Percentiles rank a stretch among this genome's conserved stretches.
phyloP scores from a whole-genome alignment of 495 filamentous ascomycete species.

The Hypoxylon lienhwacheense region DNA sequence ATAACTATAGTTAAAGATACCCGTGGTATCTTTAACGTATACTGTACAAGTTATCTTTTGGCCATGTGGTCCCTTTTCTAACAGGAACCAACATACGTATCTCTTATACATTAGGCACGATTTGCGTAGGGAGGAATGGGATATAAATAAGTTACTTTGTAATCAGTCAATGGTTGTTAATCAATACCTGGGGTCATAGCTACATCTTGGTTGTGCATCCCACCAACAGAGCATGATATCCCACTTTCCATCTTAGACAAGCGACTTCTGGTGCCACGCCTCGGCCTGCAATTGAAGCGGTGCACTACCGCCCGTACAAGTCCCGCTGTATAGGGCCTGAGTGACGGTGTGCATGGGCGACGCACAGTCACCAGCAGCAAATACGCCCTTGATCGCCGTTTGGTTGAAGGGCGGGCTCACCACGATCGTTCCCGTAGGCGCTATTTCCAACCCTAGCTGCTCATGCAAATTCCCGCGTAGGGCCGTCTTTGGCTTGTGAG shows the following conservation, averaged over 20 bases:
- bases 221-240: no score
- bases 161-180: no score
- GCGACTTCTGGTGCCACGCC: conserved; percentile 3
- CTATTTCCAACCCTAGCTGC: conserved; percentile 28
- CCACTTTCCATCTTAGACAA: neutral
- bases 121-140: no score
- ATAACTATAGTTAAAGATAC: no score
- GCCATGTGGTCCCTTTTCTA: no score
- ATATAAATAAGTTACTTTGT: no score
- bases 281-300: conserved; percentile 29
- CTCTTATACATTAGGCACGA: no score
- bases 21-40: no score
- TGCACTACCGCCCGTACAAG: conserved; percentile 23
- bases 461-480: conserved; percentile 16
- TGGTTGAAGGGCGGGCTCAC: conserved; percentile 30
- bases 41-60: no score
- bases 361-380: conserved; percentile 36
- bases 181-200: no score
- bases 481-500: conserved; percentile 3
- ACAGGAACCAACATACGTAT: no score
- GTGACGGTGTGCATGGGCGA: conserved; percentile 28
- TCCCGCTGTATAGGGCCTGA: conserved; percentile 29
- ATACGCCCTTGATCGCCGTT: conserved; percentile 29
- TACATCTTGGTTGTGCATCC: no score
- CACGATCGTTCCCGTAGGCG: conserved; percentile 22